A percentile compares a stretch with the other conserved stretches of the same genome.
phyloP scores from a whole-genome alignment of 164 flowering plant species.

The Nymphaea thermarum region DNA sequence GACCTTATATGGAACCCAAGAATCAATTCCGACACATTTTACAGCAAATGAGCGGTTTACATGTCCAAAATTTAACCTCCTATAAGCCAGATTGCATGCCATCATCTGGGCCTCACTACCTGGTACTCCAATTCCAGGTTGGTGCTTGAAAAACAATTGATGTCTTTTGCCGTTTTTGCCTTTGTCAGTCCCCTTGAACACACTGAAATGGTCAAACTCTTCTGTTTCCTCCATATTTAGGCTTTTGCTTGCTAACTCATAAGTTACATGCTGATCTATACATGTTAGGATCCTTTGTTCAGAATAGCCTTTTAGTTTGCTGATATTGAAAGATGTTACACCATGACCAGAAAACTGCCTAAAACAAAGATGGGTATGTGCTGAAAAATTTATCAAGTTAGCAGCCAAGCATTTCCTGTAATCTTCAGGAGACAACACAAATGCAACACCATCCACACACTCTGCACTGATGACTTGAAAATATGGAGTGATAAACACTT shows the following conservation, averaged over 20 bases:
- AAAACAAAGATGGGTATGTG: constrained; percentile 47
- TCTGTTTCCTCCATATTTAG: constrained; percentile 33
- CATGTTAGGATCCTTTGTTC: constrained; percentile 62
- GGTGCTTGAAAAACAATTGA: constrained; percentile 17
- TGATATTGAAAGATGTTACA: constrained; percentile 66
- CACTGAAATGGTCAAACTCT: constrained; percentile 28
- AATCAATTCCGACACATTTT: constrained; percentile 19
- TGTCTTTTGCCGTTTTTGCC: constrained; percentile 37
- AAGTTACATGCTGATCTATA: constrained; percentile 26
- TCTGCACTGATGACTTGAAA: constrained; percentile 90
- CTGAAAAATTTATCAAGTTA: constrained; percentile 35
- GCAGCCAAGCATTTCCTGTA: constrained; percentile 50
- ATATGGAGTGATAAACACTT: constrained; percentile 86
- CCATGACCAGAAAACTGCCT: constrained; percentile 62
- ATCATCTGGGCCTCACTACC: constrained; percentile 8
- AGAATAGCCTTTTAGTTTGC: constrained; percentile 73
- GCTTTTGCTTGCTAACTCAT: constrained; percentile 10
- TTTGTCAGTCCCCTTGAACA: constrained; percentile 43
- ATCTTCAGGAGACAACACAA: constrained; percentile 77
- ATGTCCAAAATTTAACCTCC: constrained; percentile 25
- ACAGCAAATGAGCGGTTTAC: constrained; percentile 19
- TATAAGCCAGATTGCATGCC: constrained; percentile 13
- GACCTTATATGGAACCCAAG: constrained; percentile 25
- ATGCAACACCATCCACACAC: constrained; percentile 88
- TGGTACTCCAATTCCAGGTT: constrained; percentile 16